phyloP scores from a whole-genome alignment of 345 rosid species.

The Brassica cretica region DNA sequence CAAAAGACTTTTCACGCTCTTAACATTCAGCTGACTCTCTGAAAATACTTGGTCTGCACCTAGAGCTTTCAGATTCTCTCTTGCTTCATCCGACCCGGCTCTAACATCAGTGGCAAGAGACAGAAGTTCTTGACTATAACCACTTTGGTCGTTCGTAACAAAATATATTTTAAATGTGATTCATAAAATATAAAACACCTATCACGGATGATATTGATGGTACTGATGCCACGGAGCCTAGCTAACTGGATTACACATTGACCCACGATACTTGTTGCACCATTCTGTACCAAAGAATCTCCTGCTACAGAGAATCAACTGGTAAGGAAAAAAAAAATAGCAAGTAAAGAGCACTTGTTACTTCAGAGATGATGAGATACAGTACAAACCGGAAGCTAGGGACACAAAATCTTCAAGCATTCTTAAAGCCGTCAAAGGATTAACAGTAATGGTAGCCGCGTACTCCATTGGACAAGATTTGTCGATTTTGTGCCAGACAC shows the following conservation, averaged over 20 bases:
- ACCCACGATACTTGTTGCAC: constrained; percentile 87
- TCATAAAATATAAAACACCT: constrained; percentile 39
- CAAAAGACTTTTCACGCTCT: constrained; percentile 79
- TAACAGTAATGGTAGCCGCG: constrained; percentile 85
- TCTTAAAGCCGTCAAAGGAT: constrained; percentile 84
- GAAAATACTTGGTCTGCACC: constrained; percentile 53
- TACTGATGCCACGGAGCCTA: constrained; percentile 59
- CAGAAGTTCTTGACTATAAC: not conserved
- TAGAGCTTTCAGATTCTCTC: constrained; percentile 56
- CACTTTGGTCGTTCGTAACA: not conserved
- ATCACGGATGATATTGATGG: constrained; percentile 76
- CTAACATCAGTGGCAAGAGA: constrained; percentile 41
- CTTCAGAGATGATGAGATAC: not conserved
- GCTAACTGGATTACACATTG: constrained; percentile 91
- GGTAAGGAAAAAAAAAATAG: constrained; percentile 16
- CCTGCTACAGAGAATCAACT: constrained; percentile 46
- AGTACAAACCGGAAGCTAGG: constrained; percentile 55
- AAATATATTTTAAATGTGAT: not conserved
- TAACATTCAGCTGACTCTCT: constrained; percentile 60
- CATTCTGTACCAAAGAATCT: constrained; percentile 87
- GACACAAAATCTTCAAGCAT: constrained; percentile 81
- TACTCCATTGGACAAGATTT: constrained; percentile 73
- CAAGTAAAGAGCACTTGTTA: not conserved
- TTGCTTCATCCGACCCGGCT: constrained; percentile 72
- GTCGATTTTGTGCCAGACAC: constrained; percentile 76